Base-by-base conservation (phyloP, 1,284 basidiomycete genomes). In the Sporisorium exsertum region DNA sequence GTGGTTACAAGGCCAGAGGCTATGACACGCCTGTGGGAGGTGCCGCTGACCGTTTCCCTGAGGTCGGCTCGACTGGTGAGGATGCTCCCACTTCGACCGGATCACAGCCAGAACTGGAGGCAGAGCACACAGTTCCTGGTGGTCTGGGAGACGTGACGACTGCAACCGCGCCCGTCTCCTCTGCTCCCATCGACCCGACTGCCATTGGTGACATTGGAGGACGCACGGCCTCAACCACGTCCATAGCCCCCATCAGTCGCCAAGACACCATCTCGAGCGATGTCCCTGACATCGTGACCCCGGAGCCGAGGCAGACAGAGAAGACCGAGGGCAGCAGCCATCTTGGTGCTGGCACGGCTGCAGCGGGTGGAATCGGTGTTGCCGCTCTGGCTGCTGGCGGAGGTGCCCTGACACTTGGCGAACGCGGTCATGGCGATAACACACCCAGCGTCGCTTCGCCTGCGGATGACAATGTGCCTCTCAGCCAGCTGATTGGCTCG, bases 401-500 rank as follows among this genome's bases (percentile, higher is more conserved):
- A 15, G 68, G 68, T 18, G 73, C 68, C 6, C 26, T 71, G 58
- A 64, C 72, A 29, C 58, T 71, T 3, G 68, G 72, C n/a, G 72
- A 64, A 16, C 64, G 64, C 15, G 70, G 64, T 22, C 60, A 63
- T 13, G 70, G 57, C 16, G 70, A 66, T 18, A 56, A 47, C 2
- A 54, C 55, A 20, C 60, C 59, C 7, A 42, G 29, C 16, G 58
- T 61, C 22, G 24, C 64, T 15, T 62, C 62, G 35, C 72, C 69
- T 9, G 37, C 71, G 5, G 64, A 72, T 42, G 73, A 77, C 65
- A 71, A 76, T 20, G 71, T 77, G 32, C 75, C 75, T 13, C 64
- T 77, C 22, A 72, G 75, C 58, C 62, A 77, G 63, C 66, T 77
- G 26, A 37, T 63, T 13, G 67, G 49, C 26, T 62, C 59, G 46